A percentile compares a stretch with the other conserved stretches of the same genome.
These are phyloP conservation scores for Xylaria longipes DNA, from an alignment of 495 filamentous ascomycete species.

Conservation along the genomic window DNA sequence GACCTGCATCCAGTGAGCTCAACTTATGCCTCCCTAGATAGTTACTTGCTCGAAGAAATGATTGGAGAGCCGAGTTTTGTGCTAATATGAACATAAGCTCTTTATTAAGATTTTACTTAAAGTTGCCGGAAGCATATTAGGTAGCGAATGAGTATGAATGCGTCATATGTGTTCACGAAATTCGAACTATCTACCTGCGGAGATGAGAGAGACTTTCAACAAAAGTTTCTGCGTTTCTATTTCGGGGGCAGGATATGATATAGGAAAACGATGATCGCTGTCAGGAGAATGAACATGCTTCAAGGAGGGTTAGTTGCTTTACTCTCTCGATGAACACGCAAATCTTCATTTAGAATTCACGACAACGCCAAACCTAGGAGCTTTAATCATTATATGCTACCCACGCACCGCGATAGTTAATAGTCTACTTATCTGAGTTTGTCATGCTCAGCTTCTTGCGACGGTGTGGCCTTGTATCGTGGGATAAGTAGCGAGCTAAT, in stretches of 20 bases:
- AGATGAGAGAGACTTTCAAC: not conserved
- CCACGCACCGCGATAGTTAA: not conserved
- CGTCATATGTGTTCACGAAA: not conserved
- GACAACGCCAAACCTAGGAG: not conserved
- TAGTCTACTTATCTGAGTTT: not conserved
- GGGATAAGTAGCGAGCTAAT: not conserved
- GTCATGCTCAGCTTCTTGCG: not conserved
- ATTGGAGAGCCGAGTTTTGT: not conserved
- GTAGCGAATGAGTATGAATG: not conserved
- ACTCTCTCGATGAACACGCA: not conserved
- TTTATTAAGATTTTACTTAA: no score
- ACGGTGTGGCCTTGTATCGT: not conserved
- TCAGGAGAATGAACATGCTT: not conserved
- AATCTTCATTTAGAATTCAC: not conserved
- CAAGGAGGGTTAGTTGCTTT: not conserved
- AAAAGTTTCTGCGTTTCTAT: not conserved
- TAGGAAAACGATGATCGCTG: not conserved
- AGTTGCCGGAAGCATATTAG: not conserved
- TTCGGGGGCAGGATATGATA: not conserved
- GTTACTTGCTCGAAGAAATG: not conserved
- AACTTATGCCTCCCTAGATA: not conserved
- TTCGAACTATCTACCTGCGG: not conserved
- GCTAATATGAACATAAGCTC: not conserved
- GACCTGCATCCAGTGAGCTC: not conserved
- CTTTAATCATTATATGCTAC: not conserved